Conservation (phyloP, 345 rosid species). For the Nasturtium officinale region DNA sequence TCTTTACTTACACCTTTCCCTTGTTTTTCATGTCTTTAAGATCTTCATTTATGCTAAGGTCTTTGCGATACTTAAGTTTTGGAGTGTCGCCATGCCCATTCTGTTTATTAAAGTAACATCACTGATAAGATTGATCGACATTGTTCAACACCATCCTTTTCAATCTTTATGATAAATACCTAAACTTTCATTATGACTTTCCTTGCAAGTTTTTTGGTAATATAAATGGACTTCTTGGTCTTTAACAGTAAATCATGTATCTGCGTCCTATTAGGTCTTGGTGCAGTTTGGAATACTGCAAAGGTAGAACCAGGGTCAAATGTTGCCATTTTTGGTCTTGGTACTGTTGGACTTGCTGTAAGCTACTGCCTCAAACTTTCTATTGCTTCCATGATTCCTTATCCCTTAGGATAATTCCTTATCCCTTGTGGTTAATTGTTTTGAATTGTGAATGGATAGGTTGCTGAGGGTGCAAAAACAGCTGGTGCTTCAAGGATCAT, state of each 20-base stretch:
- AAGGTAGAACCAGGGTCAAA: constrained; percentile 93
- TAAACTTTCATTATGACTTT: neutral
- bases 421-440: neutral
- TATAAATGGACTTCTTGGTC: neutral
- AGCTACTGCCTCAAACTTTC: constrained; percentile 41
- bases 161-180: neutral
- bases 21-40: neutral
- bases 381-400: neutral
- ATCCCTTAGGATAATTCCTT: neutral
- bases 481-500: constrained; percentile 96
- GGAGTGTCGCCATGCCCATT: neutral
- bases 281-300: constrained; percentile 99
- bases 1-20: neutral
- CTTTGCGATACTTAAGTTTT: neutral
- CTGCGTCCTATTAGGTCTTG: constrained; percentile 59
- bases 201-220: neutral
- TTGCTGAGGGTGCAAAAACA: constrained; percentile 98
- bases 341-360: constrained; percentile 98
- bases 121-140: neutral
- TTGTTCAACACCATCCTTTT: neutral
- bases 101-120: neutral
- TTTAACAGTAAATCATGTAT: constrained; percentile 12
- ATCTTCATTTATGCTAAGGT: neutral
- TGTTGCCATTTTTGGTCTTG: constrained; percentile 96
- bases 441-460: constrained; percentile 48